These are phyloP conservation scores for Aureobasidium sp. DNA, from an alignment of 2,329 filamentous ascomycete genomes.

Conservation along the genomic window DNA sequence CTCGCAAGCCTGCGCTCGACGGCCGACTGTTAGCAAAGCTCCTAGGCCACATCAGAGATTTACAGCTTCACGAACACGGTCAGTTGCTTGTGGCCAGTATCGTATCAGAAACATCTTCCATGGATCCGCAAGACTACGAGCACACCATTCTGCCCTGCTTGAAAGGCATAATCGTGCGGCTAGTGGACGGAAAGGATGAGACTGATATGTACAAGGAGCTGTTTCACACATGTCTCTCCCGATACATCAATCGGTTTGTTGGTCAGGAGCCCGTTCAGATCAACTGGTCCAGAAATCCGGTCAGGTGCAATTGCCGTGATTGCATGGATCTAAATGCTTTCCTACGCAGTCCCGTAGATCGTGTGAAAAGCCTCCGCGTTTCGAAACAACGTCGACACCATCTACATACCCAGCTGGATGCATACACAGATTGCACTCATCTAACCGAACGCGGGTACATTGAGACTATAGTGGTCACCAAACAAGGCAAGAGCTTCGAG, in stretches of 20 bases:
- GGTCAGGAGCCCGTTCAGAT: background rate
- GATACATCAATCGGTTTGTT: background rate
- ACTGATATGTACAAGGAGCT: background rate
- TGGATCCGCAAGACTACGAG: conserved; percentile 1
- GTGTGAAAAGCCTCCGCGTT: background rate
- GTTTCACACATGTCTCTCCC: background rate
- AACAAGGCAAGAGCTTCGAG: background rate
- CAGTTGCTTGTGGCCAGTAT: background rate
- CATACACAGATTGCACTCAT: conserved; percentile 1
- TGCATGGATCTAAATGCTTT: background rate
- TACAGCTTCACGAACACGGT: background rate
- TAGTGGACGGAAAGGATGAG: background rate
- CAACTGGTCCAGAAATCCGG: background rate
- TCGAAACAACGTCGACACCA: background rate
- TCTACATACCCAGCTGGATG: background rate
- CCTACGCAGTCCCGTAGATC: background rate
- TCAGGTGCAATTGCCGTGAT: background rate
- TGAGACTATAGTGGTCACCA: background rate
- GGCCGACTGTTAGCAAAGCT: background rate
- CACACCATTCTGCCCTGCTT: background rate
- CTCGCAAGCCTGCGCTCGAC: background rate
- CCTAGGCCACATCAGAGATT: background rate
- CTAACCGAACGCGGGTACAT: background rate
- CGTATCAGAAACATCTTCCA: background rate
- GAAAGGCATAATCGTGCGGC: background rate